These are phyloP conservation scores for Kwoniella dendrophila DNA, from an alignment of 768 basidiomycete genomes.

Conservation along the genomic window DNA sequence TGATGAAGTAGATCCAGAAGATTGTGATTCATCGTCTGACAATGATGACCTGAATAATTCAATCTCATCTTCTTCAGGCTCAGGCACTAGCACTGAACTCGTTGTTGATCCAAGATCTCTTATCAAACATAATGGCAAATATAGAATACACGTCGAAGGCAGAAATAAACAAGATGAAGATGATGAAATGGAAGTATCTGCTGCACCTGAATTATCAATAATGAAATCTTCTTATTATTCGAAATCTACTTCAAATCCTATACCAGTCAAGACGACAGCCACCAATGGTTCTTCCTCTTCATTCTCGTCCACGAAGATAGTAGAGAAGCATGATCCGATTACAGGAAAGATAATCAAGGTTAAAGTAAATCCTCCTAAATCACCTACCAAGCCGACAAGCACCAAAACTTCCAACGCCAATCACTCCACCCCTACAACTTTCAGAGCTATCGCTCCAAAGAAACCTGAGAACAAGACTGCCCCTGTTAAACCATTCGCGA, in stretches of 20 bases:
- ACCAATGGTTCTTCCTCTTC: no score
- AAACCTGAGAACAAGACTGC: background rate
- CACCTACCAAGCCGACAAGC: background rate
- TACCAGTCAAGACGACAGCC: background rate
- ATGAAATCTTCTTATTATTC: background rate
- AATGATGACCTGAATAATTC: constrained; percentile 8
- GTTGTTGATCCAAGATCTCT: constrained; percentile 3
- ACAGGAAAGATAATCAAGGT: background rate
- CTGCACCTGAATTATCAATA: constrained; percentile 10
- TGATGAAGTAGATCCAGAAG: background rate
- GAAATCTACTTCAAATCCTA: background rate
- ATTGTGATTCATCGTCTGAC: constrained; percentile 1
- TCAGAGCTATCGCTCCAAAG: constrained; percentile 7
- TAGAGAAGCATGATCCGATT: no score
- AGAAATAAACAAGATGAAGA: constrained; percentile 4
- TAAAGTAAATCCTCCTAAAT: background rate
- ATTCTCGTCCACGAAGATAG: no score
- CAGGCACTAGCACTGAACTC: constrained; percentile 8
- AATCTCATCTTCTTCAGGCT: background rate
- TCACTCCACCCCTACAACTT: background rate
- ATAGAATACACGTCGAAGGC: no score
- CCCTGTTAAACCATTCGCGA: background rate
- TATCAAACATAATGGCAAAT: background rate
- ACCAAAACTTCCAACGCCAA: background rate
- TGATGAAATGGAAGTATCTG: constrained; percentile 12